Evolutionary conservation across 805 yeast species (phyloP).

Genomic region (Brettanomyces anomalus): DNA sequence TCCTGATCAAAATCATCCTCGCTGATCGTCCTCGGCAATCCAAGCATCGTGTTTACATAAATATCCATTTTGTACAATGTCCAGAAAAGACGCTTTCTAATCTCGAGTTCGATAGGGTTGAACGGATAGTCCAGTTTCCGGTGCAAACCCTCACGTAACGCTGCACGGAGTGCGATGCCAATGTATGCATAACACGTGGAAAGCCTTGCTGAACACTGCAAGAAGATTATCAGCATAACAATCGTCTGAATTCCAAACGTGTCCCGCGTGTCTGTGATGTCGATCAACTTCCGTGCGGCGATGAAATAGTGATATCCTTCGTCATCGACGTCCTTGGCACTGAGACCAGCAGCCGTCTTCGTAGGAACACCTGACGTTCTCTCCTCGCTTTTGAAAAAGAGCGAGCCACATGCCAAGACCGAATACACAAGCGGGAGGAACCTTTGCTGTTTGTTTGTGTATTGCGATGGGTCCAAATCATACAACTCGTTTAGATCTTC

Average conservation of each 20-base stretch:
- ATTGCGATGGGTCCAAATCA: slow-evolving; percentile 63
- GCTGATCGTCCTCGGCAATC: slow-evolving; percentile 69
- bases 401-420: slow-evolving; percentile 82
- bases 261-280: slow-evolving; percentile 78
- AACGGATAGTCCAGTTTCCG: slow-evolving; percentile 54
- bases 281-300: slow-evolving; percentile 72
- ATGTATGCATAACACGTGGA: slow-evolving; percentile 85
- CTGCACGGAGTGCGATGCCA: slow-evolving; percentile 79
- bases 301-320: slow-evolving; percentile 76
- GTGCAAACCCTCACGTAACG: slow-evolving; percentile 76
- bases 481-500: slow-evolving; percentile 69
- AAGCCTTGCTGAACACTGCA: slow-evolving; percentile 82
- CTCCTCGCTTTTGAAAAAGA: slow-evolving; percentile 51
- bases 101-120: slow-evolving; percentile 75
- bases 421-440: slow-evolving; percentile 77
- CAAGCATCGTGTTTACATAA: slow-evolving; percentile 79
- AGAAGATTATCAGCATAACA: slow-evolving; percentile 75
- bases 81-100: slow-evolving; percentile 80
- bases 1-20: slow-evolving; percentile 84
- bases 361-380: slow-evolving; percentile 16
- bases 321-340: slow-evolving; percentile 42
- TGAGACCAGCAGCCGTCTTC: slow-evolving; percentile 7
- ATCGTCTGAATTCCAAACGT: slow-evolving; percentile 76
- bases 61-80: slow-evolving; percentile 87
- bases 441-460: slow-evolving; percentile 63